A percentile compares a stretch with the other conserved stretches of the same genome.
Evolutionary conservation across 2,329 filamentous ascomycete species (phyloP).

Genomic region (Fusarium falciforme): DNA sequence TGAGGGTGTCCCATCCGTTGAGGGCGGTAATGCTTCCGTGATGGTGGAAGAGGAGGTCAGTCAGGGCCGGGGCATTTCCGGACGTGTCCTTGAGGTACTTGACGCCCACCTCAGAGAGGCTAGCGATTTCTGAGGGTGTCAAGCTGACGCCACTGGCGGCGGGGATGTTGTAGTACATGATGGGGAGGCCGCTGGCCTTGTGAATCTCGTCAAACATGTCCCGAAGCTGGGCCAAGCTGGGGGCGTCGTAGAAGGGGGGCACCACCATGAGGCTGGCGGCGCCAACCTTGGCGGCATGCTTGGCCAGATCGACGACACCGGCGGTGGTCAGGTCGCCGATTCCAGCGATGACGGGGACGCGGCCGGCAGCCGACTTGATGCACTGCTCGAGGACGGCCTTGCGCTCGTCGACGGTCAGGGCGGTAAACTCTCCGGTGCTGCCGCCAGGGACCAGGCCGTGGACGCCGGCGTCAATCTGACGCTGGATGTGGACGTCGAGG

Average conservation of each 20-base stretch:
- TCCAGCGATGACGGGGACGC: slow-evolving; percentile 56
- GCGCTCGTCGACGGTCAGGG: slow-evolving; percentile 56
- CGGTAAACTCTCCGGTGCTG: slow-evolving; percentile 61
- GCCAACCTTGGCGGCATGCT: slow-evolving; percentile 47
- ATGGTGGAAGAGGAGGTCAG: slow-evolving; percentile 58
- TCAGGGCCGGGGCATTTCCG: slow-evolving; percentile 61
- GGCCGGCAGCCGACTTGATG: slow-evolving; percentile 51
- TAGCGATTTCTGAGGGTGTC: slow-evolving; percentile 55
- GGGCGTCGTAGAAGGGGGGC: slow-evolving; percentile 61
- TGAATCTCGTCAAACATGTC: slow-evolving; percentile 57
- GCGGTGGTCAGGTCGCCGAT: slow-evolving; percentile 57
- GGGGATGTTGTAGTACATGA: slow-evolving; percentile 65
- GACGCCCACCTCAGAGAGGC: slow-evolving; percentile 57
- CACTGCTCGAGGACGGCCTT: slow-evolving; percentile 55
- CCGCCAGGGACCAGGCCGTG: slow-evolving; percentile 63
- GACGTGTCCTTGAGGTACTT: slow-evolving; percentile 65
- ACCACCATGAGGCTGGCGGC: slow-evolving; percentile 61
- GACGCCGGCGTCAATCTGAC: slow-evolving; percentile 56
- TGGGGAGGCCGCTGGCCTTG: slow-evolving; percentile 53
- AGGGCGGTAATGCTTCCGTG: slow-evolving; percentile 57
- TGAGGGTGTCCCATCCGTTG: slow-evolving; percentile 66
- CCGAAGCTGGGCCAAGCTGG: slow-evolving; percentile 47
- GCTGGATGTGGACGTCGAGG: slow-evolving; percentile 55
- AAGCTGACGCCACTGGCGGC: slow-evolving; percentile 57
- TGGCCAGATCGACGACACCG: slow-evolving; percentile 44